These are phyloP conservation scores for Kluyveromyces lactis DNA, from an alignment of 805 yeast genomes.

Conservation along the genomic window DNA sequence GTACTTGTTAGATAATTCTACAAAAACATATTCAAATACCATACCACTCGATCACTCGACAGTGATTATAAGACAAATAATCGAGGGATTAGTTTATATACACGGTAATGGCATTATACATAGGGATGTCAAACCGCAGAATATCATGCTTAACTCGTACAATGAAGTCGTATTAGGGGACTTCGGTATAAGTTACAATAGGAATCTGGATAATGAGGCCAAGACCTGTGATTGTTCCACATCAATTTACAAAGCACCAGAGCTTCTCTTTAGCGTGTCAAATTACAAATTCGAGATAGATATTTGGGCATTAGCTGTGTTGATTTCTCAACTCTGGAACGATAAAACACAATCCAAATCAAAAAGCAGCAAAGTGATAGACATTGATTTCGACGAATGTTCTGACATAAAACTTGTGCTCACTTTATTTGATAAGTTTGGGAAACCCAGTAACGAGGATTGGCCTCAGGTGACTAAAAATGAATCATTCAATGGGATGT, in stretches of 20 bases:
- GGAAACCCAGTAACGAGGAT: slow-evolving; percentile 43
- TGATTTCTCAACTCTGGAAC: slow-evolving; percentile 43
- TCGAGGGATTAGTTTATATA: slow-evolving; percentile 69
- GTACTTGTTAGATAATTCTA: slow-evolving; percentile 4
- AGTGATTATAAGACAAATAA: slow-evolving; percentile 60
- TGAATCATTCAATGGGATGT: slow-evolving; percentile 29
- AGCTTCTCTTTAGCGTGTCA: slow-evolving; percentile 51
- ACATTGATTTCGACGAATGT: slow-evolving; percentile 17
- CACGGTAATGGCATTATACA: slow-evolving; percentile 89
- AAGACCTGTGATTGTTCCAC: slow-evolving; percentile 51
- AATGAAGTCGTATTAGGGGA: slow-evolving; percentile 48
- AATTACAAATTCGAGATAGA: slow-evolving; percentile 53
- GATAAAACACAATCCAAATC: slow-evolving; percentile 17
- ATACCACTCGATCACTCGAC: slow-evolving; percentile 13
- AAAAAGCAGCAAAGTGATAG: slow-evolving; percentile 3
- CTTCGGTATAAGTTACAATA: slow-evolving; percentile 54
- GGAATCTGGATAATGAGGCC: slow-evolving; percentile 18
- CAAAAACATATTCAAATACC: slow-evolving; percentile 8
- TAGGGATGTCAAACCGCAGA: slow-evolving; percentile 90
- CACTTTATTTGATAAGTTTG: slow-evolving; percentile 48
- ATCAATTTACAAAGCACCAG: slow-evolving; percentile 69
- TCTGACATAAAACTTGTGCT: slow-evolving; percentile 57
- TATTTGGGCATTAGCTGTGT: slow-evolving; percentile 63
- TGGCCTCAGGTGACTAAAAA: slow-evolving; percentile 34
- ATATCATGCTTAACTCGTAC: slow-evolving; percentile 64